Percentiles rank a stretch among this genome's conserved stretches.
phyloP scores from a whole-genome alignment of 805 yeast species.

The Cyberlindnera xylosilytica region DNA sequence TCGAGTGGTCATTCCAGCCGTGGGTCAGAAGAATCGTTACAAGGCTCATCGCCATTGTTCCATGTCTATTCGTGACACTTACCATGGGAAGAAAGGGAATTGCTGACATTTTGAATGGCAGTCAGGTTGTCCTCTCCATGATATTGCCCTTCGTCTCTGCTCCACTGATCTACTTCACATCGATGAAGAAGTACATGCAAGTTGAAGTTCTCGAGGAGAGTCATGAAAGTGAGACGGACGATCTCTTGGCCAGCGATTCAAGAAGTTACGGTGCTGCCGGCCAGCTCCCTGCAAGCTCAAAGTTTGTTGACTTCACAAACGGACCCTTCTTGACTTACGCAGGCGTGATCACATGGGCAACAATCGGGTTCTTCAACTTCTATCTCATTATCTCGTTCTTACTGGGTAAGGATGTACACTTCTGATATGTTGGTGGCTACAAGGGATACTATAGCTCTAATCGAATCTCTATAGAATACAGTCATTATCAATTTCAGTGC shows the following conservation, averaged over 20 bases:
- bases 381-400: conserved; percentile 57
- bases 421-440: conserved; percentile 24
- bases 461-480: conserved; percentile 9
- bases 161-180: conserved; percentile 80
- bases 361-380: conserved; percentile 67
- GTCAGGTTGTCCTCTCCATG: conserved; percentile 80
- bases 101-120: conserved; percentile 66
- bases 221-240: conserved; percentile 7
- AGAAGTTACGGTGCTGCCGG: conserved; percentile 25
- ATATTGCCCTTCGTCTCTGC: conserved; percentile 86
- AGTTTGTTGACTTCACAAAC: conserved; percentile 62
- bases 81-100: conserved; percentile 81
- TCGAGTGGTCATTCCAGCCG: conserved; percentile 77
- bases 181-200: conserved; percentile 62
- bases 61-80: conserved; percentile 74
- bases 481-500: conserved; percentile 6
- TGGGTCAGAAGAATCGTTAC: conserved; percentile 78
- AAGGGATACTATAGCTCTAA: no score
- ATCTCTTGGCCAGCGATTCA: conserved; percentile 20
- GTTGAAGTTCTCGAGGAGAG: conserved; percentile 36
- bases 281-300: neutral
- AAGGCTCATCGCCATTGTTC: conserved; percentile 78
- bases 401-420: conserved; percentile 49
- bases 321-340: conserved; percentile 48
- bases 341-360: conserved; percentile 65